phyloP scores from a whole-genome alignment of 345 rosid species.

The Murraya koenigii region DNA sequence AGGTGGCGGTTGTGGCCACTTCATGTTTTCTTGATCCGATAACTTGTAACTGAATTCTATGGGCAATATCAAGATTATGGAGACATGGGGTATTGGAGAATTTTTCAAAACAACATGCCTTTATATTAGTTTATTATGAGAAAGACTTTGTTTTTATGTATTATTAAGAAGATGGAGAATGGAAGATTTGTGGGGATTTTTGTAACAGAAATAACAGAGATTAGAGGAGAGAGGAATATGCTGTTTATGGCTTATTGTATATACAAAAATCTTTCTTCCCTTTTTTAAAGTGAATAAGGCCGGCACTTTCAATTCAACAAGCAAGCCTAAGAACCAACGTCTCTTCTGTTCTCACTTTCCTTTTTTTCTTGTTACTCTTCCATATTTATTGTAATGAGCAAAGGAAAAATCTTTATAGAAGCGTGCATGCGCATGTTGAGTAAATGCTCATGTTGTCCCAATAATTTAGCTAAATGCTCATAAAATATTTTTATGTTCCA shows the following conservation, averaged over 20 bases:
- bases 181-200: not conserved
- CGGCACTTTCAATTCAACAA: not conserved
- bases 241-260: not conserved
- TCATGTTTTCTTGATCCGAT: conserved; percentile 33
- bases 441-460: rapidly evolving
- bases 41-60: not conserved
- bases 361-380: not conserved
- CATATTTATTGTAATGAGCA: no score
- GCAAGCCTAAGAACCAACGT: not conserved
- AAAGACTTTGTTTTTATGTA: not conserved
- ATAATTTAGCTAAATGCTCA: no score
- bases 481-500: no score
- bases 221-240: not conserved
- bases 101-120: not conserved
- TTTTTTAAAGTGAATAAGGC: not conserved
- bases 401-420: no score
- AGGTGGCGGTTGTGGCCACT: conserved; percentile 57
- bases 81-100: not conserved
- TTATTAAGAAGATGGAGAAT: not conserved
- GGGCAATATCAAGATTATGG: not conserved
- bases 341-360: not conserved
- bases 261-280: not conserved
- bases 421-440: no score
- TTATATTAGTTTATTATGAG: not conserved
- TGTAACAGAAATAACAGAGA: not conserved